These are phyloP conservation scores for Lachancea kluyveri DNA, from an alignment of 805 yeast species.

Conservation along the genomic window DNA sequence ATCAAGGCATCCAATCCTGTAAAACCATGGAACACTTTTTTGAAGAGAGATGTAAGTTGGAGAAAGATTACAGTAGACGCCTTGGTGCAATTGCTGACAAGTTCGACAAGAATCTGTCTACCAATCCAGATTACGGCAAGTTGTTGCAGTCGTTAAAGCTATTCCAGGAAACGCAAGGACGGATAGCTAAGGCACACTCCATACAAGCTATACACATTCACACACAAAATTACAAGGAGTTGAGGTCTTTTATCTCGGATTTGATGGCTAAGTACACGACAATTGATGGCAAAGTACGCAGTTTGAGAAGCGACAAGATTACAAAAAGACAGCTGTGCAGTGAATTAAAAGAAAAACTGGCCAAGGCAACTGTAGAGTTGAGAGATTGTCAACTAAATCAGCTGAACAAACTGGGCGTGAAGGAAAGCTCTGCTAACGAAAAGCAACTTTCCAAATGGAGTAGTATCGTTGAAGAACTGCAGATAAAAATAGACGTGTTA, in stretches of 20 bases:
- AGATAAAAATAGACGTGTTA: conserved; percentile 22
- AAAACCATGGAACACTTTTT: conserved; percentile 22
- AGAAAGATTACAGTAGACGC: conserved; percentile 29
- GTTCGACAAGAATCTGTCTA: conserved; percentile 16
- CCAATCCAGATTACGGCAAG: conserved; percentile 26
- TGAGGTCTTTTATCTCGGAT: conserved; percentile 21
- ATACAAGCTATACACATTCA: conserved; percentile 26
- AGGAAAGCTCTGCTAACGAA: conserved; percentile 22
- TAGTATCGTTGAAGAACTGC: conserved; percentile 19
- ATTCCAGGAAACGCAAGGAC: conserved; percentile 18
- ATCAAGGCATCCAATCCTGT: conserved; percentile 25
- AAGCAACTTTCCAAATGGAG: conserved; percentile 29
- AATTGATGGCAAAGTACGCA: conserved; percentile 26
- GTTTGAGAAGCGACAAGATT: conserved; percentile 23
- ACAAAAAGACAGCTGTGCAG: conserved; percentile 26
- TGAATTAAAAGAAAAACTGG: conserved; percentile 21
- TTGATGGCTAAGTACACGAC: conserved; percentile 25
- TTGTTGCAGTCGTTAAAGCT: conserved; percentile 15
- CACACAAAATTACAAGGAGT: conserved; percentile 20
- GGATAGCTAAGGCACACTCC: conserved; percentile 26
- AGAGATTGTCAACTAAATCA: conserved; percentile 28
- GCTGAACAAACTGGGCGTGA: conserved; percentile 26
- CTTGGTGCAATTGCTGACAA: conserved; percentile 28
- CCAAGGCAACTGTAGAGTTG: conserved; percentile 19
- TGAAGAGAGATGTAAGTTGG: conserved; percentile 27